Evolutionary conservation across 192 early-diverging fungal genomes (phyloP).

Genomic region (Oehlia diaphana): DNA sequence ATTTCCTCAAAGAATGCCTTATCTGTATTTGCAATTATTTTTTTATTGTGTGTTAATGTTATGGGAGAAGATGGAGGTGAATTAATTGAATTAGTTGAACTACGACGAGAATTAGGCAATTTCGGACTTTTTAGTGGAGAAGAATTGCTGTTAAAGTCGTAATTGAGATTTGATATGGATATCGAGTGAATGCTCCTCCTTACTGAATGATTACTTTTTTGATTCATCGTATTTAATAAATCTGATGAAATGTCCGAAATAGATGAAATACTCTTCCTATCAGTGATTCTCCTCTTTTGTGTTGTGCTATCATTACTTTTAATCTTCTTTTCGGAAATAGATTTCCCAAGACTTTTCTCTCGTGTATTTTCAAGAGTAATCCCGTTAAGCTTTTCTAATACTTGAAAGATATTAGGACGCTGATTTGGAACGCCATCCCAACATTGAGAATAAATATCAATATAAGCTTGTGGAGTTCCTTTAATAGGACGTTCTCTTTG

Average conservation of each 20-base stretch:
- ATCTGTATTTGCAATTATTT: conserved; percentile 10
- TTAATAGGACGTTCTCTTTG: conserved; percentile 8
- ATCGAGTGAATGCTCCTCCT: too few species aligned
- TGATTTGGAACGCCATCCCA: conserved; percentile 21
- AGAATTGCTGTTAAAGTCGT: background rate
- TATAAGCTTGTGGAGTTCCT: conserved; percentile 23
- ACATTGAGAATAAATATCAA: conserved; percentile 25
- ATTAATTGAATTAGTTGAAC: background rate
- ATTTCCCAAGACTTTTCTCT: background rate
- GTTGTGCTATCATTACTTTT: too few species aligned
- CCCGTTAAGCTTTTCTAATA: conserved; percentile 6
- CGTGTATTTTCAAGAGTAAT: background rate
- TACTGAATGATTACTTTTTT: background rate
- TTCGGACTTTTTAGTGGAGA: background rate
- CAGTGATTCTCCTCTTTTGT: background rate
- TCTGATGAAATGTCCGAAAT: background rate
- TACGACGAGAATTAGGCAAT: background rate
- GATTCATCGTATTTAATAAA: background rate
- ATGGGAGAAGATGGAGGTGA: background rate
- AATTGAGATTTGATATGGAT: background rate
- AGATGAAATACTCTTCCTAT: background rate
- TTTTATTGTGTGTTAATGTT: background rate
- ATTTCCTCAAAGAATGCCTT: background rate
- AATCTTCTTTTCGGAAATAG: background rate
- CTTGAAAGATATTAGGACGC: conserved; percentile 23